Evolutionary conservation across 2,329 filamentous ascomycete genomes (phyloP).

Genomic region (Helotiales sp.): DNA sequence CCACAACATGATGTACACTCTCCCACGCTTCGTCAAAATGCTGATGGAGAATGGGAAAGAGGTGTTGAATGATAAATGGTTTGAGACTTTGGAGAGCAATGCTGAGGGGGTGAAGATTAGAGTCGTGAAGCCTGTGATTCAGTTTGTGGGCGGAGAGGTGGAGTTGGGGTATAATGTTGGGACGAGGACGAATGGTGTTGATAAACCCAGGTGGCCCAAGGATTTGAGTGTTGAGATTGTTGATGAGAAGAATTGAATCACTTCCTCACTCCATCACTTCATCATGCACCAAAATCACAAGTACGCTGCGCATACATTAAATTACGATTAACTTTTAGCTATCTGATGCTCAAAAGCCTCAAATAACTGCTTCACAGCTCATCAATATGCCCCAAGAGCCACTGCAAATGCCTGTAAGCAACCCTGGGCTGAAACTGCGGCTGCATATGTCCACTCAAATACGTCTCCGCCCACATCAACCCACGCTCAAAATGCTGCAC

Average conservation of each 20-base stretch:
- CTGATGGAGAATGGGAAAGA: slow-evolving; percentile 40
- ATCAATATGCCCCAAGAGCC: slow-evolving; percentile 38
- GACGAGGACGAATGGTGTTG: slow-evolving; percentile 50
- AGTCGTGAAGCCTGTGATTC: slow-evolving; percentile 45
- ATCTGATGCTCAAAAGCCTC: neutral
- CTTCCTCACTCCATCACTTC: too few species aligned
- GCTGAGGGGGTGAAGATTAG: slow-evolving; percentile 41
- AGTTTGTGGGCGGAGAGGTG: slow-evolving; percentile 40
- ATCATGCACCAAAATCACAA: too few species aligned
- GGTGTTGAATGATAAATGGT: slow-evolving; percentile 49
- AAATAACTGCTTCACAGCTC: slow-evolving; percentile 13
- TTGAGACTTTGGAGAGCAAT: slow-evolving; percentile 42
- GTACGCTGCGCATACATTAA: neutral
- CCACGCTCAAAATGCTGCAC: slow-evolving; percentile 39
- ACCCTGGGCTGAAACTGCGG: slow-evolving; percentile 38
- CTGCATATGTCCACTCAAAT: slow-evolving; percentile 38
- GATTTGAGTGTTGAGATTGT: slow-evolving; percentile 41
- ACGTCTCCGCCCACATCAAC: slow-evolving; percentile 40
- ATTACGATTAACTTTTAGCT: neutral
- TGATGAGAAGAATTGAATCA: neutral
- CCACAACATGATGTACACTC: slow-evolving; percentile 45
- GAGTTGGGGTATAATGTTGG: slow-evolving; percentile 48
- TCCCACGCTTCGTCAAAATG: slow-evolving; percentile 43
- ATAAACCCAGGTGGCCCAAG: slow-evolving; percentile 48
- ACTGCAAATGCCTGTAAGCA: slow-evolving; percentile 37